phyloP scores from a whole-genome alignment of 2,329 filamentous ascomycete species.

The Ophiostoma australiae region DNA sequence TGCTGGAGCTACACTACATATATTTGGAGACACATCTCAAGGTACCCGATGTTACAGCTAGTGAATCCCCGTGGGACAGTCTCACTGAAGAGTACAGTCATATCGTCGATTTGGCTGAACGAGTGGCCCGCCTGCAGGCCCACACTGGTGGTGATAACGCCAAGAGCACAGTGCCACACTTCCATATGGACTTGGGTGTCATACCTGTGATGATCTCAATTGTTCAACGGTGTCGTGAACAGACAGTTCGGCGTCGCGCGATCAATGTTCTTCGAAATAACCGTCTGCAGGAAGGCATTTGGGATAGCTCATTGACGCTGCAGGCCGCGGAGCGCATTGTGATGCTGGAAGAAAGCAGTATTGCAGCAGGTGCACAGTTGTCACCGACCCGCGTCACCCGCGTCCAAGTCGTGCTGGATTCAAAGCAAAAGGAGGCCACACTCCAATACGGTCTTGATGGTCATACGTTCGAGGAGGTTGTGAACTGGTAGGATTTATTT shows the following conservation, averaged over 20 bases:
- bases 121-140: neutral
- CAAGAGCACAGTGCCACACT: neutral
- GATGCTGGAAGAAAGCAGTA: constrained; percentile 3
- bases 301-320: constrained; percentile 19
- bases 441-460: neutral
- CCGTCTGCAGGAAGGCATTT: constrained; percentile 24
- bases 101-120: neutral
- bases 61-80: neutral
- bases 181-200: constrained; percentile 26
- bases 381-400: neutral
- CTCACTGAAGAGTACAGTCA: neutral
- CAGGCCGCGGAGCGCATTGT: constrained; percentile 18
- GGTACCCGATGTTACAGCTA: neutral
- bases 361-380: neutral
- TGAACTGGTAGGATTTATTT: neutral
- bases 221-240: constrained; percentile 19
- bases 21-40: neutral
- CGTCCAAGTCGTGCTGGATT: neutral
- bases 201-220: constrained; percentile 23
- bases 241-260: constrained; percentile 19
- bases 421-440: neutral
- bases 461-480: neutral
- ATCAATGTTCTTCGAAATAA: constrained; percentile 16
- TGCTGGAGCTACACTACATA: neutral
- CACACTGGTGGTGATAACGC: neutral